Percentiles rank a stretch among this genome's conserved stretches.
Evolutionary conservation across 2,329 filamentous ascomycete species (phyloP).

Genomic region (Pseudonectria buxi): DNA sequence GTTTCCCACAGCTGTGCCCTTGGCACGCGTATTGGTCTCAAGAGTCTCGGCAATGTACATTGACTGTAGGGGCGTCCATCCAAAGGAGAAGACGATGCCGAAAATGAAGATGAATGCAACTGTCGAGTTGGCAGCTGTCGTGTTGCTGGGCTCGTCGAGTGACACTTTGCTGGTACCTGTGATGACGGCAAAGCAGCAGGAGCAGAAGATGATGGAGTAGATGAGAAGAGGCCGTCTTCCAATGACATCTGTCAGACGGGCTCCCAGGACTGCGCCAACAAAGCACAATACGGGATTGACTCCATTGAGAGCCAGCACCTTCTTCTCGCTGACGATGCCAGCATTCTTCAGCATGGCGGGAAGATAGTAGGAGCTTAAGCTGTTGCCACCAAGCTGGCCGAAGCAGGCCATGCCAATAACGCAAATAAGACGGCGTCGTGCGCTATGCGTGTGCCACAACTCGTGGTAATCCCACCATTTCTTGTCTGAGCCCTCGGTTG

Average conservation of each 20-base stretch:
- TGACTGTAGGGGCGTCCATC: slow-evolving; percentile 40
- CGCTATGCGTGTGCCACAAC: slow-evolving; percentile 41
- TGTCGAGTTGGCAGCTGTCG: slow-evolving; percentile 12
- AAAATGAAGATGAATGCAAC: slow-evolving; percentile 39
- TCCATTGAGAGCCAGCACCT: slow-evolving; percentile 43
- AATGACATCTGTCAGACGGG: slow-evolving; percentile 32
- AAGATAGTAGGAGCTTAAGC: slow-evolving; percentile 47
- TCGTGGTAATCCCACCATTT: slow-evolving; percentile 49
- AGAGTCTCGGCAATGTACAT: slow-evolving; percentile 31
- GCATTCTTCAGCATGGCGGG: slow-evolving; percentile 34
- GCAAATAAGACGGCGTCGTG: slow-evolving; percentile 44
- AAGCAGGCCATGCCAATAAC: slow-evolving; percentile 47
- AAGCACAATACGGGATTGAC: slow-evolving; percentile 41
- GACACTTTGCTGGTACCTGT: slow-evolving; percentile 10
- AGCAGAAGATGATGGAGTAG: slow-evolving; percentile 32
- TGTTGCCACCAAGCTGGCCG: slow-evolving; percentile 47
- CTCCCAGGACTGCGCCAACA: slow-evolving; percentile 34
- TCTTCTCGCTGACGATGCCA: slow-evolving; percentile 25
- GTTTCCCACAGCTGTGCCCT: slow-evolving; percentile 33
- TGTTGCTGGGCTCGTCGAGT: slow-evolving; percentile 22
- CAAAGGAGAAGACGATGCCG: slow-evolving; percentile 44
- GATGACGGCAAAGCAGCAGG: slow-evolving; percentile 42
- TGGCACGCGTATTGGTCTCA: slow-evolving; percentile 26
- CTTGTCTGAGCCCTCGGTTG: slow-evolving; percentile 40
- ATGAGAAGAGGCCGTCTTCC: slow-evolving; percentile 47